Conservation (phyloP, 2,329 filamentous ascomycete genomes). For the Colletotrichum incanum region DNA sequence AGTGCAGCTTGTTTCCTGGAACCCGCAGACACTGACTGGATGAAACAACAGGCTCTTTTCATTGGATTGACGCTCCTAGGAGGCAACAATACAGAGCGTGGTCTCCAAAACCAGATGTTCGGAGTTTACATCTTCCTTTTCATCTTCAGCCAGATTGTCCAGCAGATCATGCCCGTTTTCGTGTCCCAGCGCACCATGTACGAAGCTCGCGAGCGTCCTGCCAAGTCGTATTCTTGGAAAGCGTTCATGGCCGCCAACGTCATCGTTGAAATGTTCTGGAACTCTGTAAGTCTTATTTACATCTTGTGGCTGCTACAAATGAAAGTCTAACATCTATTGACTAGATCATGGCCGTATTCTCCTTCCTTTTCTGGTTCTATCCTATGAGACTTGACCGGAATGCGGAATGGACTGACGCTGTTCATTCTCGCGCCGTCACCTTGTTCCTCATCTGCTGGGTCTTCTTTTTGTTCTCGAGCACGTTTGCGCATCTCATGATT, state of each 20-base stretch:
- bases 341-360: slow-evolving; percentile 68
- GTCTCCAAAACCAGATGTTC: slow-evolving; percentile 77
- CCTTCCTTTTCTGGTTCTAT: slow-evolving; percentile 79
- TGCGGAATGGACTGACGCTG: slow-evolving; percentile 65
- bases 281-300: slow-evolving; percentile 55
- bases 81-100: slow-evolving; percentile 69
- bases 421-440: slow-evolving; percentile 66
- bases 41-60: slow-evolving; percentile 63
- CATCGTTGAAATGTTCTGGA: slow-evolving; percentile 78
- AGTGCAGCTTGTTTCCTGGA: slow-evolving; percentile 1
- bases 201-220: slow-evolving; percentile 76
- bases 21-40: not conserved
- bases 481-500: slow-evolving; percentile 77
- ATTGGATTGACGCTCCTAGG: slow-evolving; percentile 76
- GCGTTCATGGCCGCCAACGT: slow-evolving; percentile 77
- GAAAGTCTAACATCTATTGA: not conserved
- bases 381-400: slow-evolving; percentile 76
- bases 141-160: slow-evolving; percentile 61
- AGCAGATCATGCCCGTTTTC: slow-evolving; percentile 77
- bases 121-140: slow-evolving; percentile 76
- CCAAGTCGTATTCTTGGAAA: slow-evolving; percentile 78
- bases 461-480: slow-evolving; percentile 77
- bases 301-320: rapidly evolving
- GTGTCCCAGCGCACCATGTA: slow-evolving; percentile 76
- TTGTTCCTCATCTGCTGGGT: slow-evolving; percentile 75